Evolutionary conservation across 139 green algal genomes (phyloP), one percentile per base, ranked within the genome.

Genomic region (Microglena sp.): DNA sequence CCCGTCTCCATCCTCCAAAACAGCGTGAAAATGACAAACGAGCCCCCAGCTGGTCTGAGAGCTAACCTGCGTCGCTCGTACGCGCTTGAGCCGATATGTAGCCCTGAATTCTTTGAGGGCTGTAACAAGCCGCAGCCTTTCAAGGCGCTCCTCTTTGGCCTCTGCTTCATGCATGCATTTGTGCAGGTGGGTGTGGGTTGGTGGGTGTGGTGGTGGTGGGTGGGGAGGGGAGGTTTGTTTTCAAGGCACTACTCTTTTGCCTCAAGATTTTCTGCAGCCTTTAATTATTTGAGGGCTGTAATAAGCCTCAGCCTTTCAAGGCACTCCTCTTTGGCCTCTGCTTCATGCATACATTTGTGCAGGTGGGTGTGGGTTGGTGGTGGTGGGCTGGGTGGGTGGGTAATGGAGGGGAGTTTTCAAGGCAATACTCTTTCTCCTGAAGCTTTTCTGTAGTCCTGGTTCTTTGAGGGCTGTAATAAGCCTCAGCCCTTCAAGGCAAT

Each of bases 21-120:
- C 32, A 64, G 68, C 15, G 77, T 87, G 31, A 90, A 90, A 68
- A 87, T 88, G 82, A 92, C 84, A 22, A 91, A 88, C 55, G 87
- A 93, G 68, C 81, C 86, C 22, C 87, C 86, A 8, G 68, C 72
- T 22, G 81, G 79, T 15, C 74, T 85, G 30, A 55, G 74, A 1
- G 86, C 84, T 53, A 92, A 90, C 78, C 80, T 91, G 57, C 60
- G 55, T 5, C 67, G 72, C 31, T 78, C 72, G 0, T 78, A 78
- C 33, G 67, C 72, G 0, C 66, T 78, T 28, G 72, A 74, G 56
- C 72, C 72, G 26, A 74, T 74, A 30, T 55, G 62, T 57, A 55
- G 28, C 36, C 15, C 21, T 0, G 68, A 69, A 0, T 75, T 75
- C 46, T 74, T n/a, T 29, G 8, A 27, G 6, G 76, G 56, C 36